Conservation (phyloP, 106 monocot species). For the Dendrobium nobile region DNA sequence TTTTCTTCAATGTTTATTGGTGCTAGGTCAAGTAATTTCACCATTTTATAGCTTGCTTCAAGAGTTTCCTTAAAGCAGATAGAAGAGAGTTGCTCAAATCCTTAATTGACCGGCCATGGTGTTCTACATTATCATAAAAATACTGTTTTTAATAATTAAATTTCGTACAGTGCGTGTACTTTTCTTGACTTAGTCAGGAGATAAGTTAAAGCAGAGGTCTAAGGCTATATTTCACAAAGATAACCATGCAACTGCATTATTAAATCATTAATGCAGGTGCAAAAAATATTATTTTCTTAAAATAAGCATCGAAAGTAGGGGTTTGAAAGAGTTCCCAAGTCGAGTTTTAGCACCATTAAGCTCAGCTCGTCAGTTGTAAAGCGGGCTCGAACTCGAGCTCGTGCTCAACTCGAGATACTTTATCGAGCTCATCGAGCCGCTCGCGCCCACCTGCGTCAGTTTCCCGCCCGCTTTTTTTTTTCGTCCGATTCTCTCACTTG, state of each 20-base stretch:
- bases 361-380: too few relatives aligned
- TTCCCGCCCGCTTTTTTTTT: too few relatives aligned
- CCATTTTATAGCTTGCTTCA: too few relatives aligned
- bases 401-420: too few relatives aligned
- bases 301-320: not conserved
- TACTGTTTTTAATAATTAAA: not conserved
- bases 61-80: too few relatives aligned
- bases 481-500: too few relatives aligned
- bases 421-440: too few relatives aligned
- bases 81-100: conserved; percentile 1
- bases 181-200: not conserved
- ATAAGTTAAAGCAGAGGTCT: not conserved
- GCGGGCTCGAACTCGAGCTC: too few relatives aligned
- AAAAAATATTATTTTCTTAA: not conserved
- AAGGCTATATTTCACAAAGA: not conserved
- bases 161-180: not conserved
- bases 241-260: not conserved
- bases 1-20: not conserved
- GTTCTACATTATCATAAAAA: not conserved
- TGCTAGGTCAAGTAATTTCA: not conserved
- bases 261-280: not conserved
- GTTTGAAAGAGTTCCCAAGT: too few relatives aligned
- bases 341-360: too few relatives aligned
- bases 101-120: not conserved
- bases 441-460: too few relatives aligned